These are phyloP conservation scores for Cryphonectria parasitica DNA, from an alignment of 2,329 filamentous ascomycete genomes.

Conservation along the genomic window DNA sequence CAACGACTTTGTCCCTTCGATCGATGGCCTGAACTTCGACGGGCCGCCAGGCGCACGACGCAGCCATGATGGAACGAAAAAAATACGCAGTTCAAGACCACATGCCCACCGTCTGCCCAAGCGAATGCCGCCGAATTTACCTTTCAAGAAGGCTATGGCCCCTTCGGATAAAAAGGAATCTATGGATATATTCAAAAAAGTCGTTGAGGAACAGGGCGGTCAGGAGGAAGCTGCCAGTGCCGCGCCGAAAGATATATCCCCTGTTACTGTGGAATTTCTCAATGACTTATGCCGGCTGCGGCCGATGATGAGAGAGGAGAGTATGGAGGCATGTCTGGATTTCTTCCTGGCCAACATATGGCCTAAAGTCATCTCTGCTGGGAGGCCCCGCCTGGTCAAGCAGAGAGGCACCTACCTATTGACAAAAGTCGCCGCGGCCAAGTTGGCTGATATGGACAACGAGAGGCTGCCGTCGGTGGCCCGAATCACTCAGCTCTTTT, in stretches of 20 bases:
- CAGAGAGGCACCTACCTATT: conserved; percentile 35
- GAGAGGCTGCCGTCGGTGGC: conserved; percentile 42
- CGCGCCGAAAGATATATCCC: conserved; percentile 8
- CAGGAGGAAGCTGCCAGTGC: neutral
- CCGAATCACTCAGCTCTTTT: conserved; percentile 43
- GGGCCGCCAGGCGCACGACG: neutral
- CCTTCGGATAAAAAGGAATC: conserved; percentile 6
- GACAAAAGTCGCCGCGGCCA: conserved; percentile 38
- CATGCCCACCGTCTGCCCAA: neutral
- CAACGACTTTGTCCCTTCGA: conserved; percentile 19
- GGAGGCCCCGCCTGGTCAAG: conserved; percentile 35
- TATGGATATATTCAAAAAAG: conserved; percentile 24
- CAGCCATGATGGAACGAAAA: too few relatives aligned
- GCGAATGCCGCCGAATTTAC: neutral
- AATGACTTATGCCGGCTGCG: conserved; percentile 37
- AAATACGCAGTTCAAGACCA: neutral
- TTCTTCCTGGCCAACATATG: conserved; percentile 40
- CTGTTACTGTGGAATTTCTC: conserved; percentile 33
- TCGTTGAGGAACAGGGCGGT: conserved; percentile 19
- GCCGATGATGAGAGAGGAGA: conserved; percentile 34
- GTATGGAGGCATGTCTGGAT: conserved; percentile 33
- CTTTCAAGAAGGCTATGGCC: neutral
- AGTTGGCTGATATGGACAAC: conserved; percentile 38
- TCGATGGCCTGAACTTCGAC: conserved; percentile 15
- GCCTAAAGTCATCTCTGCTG: conserved; percentile 25